Percentiles rank a stretch among this genome's conserved stretches.
Conservation (phyloP, 176 grass and related monocot species). For the Juncus effusus region DNA sequence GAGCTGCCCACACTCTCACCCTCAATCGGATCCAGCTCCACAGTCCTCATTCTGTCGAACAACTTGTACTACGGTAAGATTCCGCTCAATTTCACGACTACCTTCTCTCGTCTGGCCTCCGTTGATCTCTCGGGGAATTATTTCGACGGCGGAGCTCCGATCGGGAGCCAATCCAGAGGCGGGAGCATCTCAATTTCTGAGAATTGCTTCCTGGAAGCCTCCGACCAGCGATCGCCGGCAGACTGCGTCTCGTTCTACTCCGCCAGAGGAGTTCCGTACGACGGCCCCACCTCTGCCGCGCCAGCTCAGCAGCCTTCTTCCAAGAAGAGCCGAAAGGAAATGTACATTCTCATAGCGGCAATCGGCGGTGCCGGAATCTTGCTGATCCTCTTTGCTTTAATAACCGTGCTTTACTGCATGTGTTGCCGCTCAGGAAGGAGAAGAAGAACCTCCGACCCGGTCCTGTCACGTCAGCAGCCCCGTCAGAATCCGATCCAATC, state of each 20-base stretch:
- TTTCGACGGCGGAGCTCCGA: constrained; percentile 53
- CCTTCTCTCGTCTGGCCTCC: constrained; percentile 31
- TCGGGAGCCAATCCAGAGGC: neutral
- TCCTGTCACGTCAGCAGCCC: too few relatives aligned
- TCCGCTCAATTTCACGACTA: constrained; percentile 39
- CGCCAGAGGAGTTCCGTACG: constrained; percentile 36
- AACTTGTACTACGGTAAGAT: constrained; percentile 62
- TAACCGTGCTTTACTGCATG: constrained; percentile 41
- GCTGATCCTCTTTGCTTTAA: constrained; percentile 19
- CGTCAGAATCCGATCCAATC: neutral
- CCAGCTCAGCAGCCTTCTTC: constrained; percentile 7
- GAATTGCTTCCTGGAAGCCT: constrained; percentile 57
- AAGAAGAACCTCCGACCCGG: neutral
- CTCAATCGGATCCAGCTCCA: constrained; percentile 29
- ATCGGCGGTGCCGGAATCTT: constrained; percentile 54
- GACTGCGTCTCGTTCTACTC: constrained; percentile 66
- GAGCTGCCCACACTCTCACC: constrained; percentile 34
- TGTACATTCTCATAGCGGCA: constrained; percentile 83
- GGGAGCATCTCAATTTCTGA: constrained; percentile 35
- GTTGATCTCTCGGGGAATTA: constrained; percentile 77
- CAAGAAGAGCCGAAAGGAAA: constrained; percentile 43
- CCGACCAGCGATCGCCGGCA: constrained; percentile 42
- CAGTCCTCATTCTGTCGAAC: constrained; percentile 59
- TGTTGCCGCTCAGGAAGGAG: constrained; percentile 29
- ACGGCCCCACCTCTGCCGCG: constrained; percentile 16